These are phyloP conservation scores for Phytophthora kernoviae DNA, from an alignment of 352 stramenopile genomes.

Conservation along the genomic window DNA sequence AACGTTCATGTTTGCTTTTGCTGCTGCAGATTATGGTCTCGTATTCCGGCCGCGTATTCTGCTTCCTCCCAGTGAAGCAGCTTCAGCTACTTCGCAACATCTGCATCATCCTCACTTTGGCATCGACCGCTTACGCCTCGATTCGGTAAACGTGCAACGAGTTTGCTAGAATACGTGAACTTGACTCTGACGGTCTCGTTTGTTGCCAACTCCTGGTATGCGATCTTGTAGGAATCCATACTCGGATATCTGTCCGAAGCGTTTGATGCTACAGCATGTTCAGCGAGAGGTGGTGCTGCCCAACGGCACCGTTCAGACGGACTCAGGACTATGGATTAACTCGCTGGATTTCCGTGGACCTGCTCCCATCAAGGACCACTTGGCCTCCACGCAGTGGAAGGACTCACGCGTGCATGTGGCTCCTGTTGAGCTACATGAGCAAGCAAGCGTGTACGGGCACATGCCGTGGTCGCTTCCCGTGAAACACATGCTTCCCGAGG, in stretches of 20 bases:
- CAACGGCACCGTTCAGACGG: conserved; percentile 49
- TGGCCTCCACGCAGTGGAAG: conserved; percentile 59
- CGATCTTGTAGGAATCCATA: conserved; percentile 69
- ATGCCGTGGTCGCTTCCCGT: conserved; percentile 71
- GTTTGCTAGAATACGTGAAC: not conserved
- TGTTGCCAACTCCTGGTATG: not conserved
- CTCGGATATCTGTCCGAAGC: conserved; percentile 70
- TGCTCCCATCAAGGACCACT: conserved; percentile 46
- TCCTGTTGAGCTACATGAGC: conserved; percentile 47
- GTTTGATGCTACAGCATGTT: conserved; percentile 72
- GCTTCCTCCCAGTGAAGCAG: conserved; percentile 58
- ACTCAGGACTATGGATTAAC: conserved; percentile 79
- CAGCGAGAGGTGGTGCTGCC: conserved; percentile 52
- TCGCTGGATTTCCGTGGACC: conserved; percentile 71
- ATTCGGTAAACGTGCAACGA: conserved; percentile 39
- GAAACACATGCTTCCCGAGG: conserved; percentile 67
- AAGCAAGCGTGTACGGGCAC: conserved; percentile 68
- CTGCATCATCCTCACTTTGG: conserved; percentile 43
- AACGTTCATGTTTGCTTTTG: conserved; percentile 19
- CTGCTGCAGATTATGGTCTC: conserved; percentile 46
- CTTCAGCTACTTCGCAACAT: conserved; percentile 45
- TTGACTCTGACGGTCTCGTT: conserved; percentile 1
- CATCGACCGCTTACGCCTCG: conserved; percentile 47
- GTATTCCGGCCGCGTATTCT: conserved; percentile 73
- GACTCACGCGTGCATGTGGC: conserved; percentile 36